Base-by-base conservation (phyloP, 208 protist genomes). In the Acanthamoeba culbertsoni region DNA sequence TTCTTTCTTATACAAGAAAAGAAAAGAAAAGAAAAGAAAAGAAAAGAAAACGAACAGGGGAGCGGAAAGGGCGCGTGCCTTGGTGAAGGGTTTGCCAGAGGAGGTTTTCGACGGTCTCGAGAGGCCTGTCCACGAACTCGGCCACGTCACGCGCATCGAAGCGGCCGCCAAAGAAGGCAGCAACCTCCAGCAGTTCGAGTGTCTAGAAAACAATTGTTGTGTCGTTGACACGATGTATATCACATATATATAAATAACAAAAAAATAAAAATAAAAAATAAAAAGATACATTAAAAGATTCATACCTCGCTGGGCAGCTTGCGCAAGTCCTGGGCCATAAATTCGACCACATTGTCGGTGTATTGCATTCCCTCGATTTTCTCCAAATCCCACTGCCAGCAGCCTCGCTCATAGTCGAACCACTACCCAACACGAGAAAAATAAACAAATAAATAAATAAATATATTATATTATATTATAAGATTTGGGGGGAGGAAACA, bases 301-400 rank as follows among this genome's bases (percentile, higher is more conserved):
- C n/a, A n/a, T 1, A 84, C 73, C 73, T 84, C 73, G 0, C 26
- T 35, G 35, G 84, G 84, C 16, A 91, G 53, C 6, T 63, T 91
- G 84, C 43, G 55, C 35, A 91, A 53, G 48, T 91, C 84, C 57
- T 91, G 84, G 26, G 84, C 84, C 84, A 91, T 91, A 53, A 91
- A 91, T 33, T 91, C 84, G 57, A 91, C 84, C 14, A 91, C 84
- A 26, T 91, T 91, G 35, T 91, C 84, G 8, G 84, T 91, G 53
- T 73, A 91, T 23, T 71, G 55, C 84, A 91, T 91, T 45, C 40
- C 51, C 53, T 91, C 55, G 35, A 91, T 91, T 33, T 91, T 91
- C 26, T 33, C 84, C 40, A 91, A 23, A 14, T 91, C 84, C 84
- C 84, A 91, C 43, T 91, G 33, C 84, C 84, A 91, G 20, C 40